These are phyloP conservation scores for Oryza officinalis DNA, from an alignment of 176 grass and related monocot genomes.

Conservation along the genomic window DNA sequence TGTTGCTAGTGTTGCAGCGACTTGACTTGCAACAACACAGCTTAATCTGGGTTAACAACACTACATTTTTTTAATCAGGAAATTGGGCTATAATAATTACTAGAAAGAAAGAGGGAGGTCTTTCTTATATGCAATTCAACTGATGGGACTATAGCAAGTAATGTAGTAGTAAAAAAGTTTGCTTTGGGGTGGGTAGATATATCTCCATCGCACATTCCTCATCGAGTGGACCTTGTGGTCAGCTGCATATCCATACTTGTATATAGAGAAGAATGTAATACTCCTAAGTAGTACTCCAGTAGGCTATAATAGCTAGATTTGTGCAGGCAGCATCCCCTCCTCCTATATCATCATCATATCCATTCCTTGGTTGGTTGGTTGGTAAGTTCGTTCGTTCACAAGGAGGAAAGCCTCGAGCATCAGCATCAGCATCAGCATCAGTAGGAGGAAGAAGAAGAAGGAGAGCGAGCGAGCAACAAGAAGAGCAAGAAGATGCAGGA, in stretches of 20 bases:
- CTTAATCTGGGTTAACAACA: not conserved
- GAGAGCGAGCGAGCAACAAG: not conserved
- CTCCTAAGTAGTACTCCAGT: too few relatives aligned
- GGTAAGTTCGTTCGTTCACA: too few relatives aligned
- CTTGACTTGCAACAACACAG: not conserved
- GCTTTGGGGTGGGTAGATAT: not conserved
- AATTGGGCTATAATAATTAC: not conserved
- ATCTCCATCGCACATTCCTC: not conserved
- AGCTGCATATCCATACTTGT: not conserved
- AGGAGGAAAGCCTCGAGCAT: too few relatives aligned
- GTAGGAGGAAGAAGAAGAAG: not conserved
- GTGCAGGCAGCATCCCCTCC: not conserved
- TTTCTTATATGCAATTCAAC: too few relatives aligned
- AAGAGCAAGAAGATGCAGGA: constrained; percentile 46
- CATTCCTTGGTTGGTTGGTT: not conserved
- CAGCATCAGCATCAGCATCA: too few relatives aligned
- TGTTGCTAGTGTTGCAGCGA: too few relatives aligned
- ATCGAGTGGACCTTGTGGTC: not conserved
- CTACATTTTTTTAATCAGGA: not conserved
- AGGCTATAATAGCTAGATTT: not conserved
- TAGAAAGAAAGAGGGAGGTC: not conserved
- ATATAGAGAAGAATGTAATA: too few relatives aligned
- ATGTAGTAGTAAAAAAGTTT: too few relatives aligned
- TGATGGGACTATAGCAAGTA: not conserved
- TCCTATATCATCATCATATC: not conserved